Evolutionary conservation across 148 eudicot genomes (phyloP).

Genomic region (Bassia scoparia): DNA sequence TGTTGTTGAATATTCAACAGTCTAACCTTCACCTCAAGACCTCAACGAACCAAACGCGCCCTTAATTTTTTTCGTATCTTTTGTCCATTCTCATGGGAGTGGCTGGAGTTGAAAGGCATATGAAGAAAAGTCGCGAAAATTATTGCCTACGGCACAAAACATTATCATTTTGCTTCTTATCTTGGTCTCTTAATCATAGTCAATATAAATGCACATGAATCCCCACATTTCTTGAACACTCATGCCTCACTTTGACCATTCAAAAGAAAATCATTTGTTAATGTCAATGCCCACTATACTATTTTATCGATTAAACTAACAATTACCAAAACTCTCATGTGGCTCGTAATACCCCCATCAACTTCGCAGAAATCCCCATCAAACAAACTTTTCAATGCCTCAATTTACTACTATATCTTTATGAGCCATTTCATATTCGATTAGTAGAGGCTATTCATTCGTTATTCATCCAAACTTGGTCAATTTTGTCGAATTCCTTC

Average conservation of each 20-base stretch:
- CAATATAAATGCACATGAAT: slow-evolving; percentile 26
- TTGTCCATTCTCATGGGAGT: not conserved
- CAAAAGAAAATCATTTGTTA: slow-evolving; percentile 19
- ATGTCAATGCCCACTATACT: slow-evolving; percentile 23
- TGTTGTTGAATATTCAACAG: not conserved
- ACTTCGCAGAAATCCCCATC: slow-evolving; percentile 28
- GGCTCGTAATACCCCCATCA: slow-evolving; percentile 26
- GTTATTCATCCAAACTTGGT: slow-evolving; percentile 6
- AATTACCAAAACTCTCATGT: slow-evolving; percentile 30
- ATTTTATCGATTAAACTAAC: slow-evolving; percentile 15
- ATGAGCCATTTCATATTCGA: slow-evolving; percentile 12
- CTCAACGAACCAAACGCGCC: not conserved
- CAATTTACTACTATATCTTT: slow-evolving; percentile 8
- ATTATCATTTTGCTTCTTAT: slow-evolving; percentile 2
- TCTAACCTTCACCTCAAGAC: not conserved
- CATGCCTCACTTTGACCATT: slow-evolving; percentile 26
- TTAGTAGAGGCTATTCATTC: not conserved
- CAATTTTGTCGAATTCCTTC: slow-evolving; percentile 2
- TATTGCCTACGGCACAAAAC: slow-evolving; percentile 6
- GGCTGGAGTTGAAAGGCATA: not conserved
- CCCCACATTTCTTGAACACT: slow-evolving; percentile 15
- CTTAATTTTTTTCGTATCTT: not conserved
- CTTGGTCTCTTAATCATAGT: slow-evolving; percentile 30
- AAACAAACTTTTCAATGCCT: slow-evolving; percentile 4
- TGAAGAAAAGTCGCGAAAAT: not conserved